Base-by-base conservation (phyloP, 73 alveolate species). In the Tetrahymena elliotti region DNA sequence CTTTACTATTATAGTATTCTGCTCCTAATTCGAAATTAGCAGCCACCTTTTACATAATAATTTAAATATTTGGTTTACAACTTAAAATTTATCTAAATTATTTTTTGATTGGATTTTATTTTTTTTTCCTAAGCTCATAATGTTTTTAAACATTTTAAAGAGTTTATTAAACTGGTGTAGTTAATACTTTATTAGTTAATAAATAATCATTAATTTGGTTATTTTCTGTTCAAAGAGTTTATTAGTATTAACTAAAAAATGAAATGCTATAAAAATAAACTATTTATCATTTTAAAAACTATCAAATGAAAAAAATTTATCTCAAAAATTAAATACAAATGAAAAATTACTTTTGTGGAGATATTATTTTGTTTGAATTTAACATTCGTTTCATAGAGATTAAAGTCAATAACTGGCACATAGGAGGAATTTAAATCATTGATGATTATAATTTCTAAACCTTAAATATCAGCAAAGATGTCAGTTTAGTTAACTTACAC, bases 401-500 rank as follows among this genome's bases (percentile, higher is more conserved):
- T 41, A 27, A 37, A 94, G 38, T 94, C 96, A 35, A 94, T 41
- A 36, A 94, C 82, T 6, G 96, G 96, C 1, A 94, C 39, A 40
- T 34, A 94, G 18, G 93, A 24, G 35, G 84, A 83, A 13, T 94
- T 94, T 83, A 94, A 40, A 52, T 94, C 96, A 47, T 94, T 94
- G 16, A 94, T 38, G 3, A 94, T 93, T 1, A 94, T 53, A 4
- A 94, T 83, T 94, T 88, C 40, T 37, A 52, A 38, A 6, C 93
- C 93, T 53, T 94, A 83, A 40, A 53, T 40, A 47, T 94, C 95
- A 15, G 27, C 15, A 18, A 40, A 84, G 0, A 94, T 40, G 38
- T 34, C 93, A 9, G 53, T 24, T 9, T 88, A 31, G 31, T 18
- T 92, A 33, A 94, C 34, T 88, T 88, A 35, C 22, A 34, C 18